Percentiles rank a stretch among this genome's conserved stretches.
Evolutionary conservation across 2,329 filamentous ascomycete species (phyloP).

Genomic region (Aureobasidium pullulans): DNA sequence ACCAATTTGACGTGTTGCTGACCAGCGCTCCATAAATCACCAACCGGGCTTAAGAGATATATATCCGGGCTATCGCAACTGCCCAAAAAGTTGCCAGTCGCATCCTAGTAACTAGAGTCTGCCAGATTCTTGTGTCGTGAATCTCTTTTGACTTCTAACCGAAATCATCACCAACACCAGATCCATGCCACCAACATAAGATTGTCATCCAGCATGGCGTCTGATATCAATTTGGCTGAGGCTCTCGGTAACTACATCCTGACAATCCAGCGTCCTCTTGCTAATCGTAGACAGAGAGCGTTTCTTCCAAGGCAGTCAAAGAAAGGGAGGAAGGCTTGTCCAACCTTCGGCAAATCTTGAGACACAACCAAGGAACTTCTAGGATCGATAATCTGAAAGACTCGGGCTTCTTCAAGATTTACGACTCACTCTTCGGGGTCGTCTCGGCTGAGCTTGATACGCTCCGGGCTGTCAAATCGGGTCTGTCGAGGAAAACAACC

Average conservation of each 20-base stretch:
- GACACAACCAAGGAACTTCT: constrained; percentile 42
- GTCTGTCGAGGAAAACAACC: not conserved
- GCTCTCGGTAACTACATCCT: constrained; percentile 4
- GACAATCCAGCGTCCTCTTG: not conserved
- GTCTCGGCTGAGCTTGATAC: constrained; percentile 59
- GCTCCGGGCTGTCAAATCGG: constrained; percentile 45
- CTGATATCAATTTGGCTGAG: constrained; percentile 10
- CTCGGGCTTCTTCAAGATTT: constrained; percentile 72
- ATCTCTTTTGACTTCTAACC: not conserved
- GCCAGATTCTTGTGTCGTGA: not conserved
- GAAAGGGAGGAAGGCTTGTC: constrained; percentile 46
- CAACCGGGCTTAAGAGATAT: constrained; percentile 1
- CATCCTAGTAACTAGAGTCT: not conserved
- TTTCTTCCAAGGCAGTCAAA: constrained; percentile 37
- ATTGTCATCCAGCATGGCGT: not conserved
- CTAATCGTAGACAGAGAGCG: constrained; percentile 22
- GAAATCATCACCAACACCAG: not conserved
- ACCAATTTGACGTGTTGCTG: not conserved
- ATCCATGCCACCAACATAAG: not conserved
- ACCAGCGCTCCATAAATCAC: not conserved
- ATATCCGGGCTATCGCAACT: constrained; percentile 1
- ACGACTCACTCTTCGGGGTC: constrained; percentile 70
- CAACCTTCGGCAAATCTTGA: constrained; percentile 50
- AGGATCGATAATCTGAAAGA: constrained; percentile 52
- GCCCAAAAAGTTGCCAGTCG: not conserved